These are phyloP conservation scores for Globisporangium nodosum DNA, from an alignment of 352 stramenopile species.

Conservation along the genomic window DNA sequence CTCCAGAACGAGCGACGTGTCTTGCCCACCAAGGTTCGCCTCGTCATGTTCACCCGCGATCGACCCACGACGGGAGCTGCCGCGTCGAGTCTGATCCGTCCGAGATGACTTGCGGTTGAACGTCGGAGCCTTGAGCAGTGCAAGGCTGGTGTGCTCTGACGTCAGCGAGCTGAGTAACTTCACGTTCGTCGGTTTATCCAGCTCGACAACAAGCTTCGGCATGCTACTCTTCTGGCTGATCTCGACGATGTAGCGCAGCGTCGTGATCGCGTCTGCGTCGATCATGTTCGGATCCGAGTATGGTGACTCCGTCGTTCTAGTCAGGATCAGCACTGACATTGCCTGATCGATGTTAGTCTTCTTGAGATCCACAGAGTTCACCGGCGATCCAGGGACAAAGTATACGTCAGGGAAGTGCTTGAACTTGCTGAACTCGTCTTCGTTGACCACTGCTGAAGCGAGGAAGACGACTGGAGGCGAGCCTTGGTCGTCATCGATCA, in stretches of 20 bases:
- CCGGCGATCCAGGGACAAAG: constrained; percentile 62
- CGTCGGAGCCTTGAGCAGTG: constrained; percentile 33
- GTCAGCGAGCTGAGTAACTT: constrained; percentile 70
- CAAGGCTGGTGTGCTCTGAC: constrained; percentile 39
- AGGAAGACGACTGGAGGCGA: constrained; percentile 58
- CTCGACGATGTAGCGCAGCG: constrained; percentile 76
- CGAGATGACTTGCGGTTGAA: constrained; percentile 32
- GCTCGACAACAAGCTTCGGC: constrained; percentile 69
- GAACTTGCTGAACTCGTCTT: constrained; percentile 54
- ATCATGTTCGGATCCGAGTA: constrained; percentile 82
- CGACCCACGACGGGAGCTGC: constrained; percentile 38
- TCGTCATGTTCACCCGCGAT: constrained; percentile 35
- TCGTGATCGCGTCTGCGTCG: constrained; percentile 77
- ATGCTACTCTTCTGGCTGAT: constrained; percentile 59
- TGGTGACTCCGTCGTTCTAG: constrained; percentile 30
- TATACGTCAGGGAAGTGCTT: constrained; percentile 51
- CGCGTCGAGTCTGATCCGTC: constrained; percentile 33
- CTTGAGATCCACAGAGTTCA: constrained; percentile 70
- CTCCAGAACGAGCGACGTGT: constrained; percentile 51
- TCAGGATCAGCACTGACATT: constrained; percentile 62
- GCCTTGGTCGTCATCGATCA: constrained; percentile 26
- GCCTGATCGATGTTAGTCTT: constrained; percentile 55
- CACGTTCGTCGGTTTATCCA: constrained; percentile 71
- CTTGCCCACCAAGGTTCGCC: constrained; percentile 6
- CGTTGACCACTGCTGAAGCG: constrained; percentile 33